Evolutionary conservation across 371 early-diverging fungal species (phyloP), one percentile per base, ranked within the genome.

Genomic region (Rhizomucor miehei): DNA sequence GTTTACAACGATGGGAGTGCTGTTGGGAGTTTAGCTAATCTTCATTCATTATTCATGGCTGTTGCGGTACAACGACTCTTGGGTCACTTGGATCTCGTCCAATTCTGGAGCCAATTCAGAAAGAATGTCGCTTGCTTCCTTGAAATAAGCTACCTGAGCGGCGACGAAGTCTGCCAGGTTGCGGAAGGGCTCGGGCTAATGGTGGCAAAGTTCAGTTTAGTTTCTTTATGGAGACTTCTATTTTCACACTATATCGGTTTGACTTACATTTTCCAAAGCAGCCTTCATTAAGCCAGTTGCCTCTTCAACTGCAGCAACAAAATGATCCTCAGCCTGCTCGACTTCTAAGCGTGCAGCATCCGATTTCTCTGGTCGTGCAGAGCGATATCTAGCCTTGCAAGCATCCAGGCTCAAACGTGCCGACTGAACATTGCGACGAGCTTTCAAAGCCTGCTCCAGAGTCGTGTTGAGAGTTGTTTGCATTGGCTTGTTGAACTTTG

Each of bases 251-350:
- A n/a, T n/a, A n/a, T n/a, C n/a, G n/a, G n/a, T n/a, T n/a, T n/a
- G n/a, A n/a, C 73, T 69, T 72, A 85, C 86, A 49, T 74, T 88
- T 67, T 92, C 94, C 41, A 95, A 82, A n/a, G 91, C 89, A 12
- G 85, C 66, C 63, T 89, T 90, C 97, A 97, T 97, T 59, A 90
- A 74, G 17, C 80, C 81, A 62, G 91, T 94, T 5, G 94, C 91
- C 61, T 95, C 92, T 58, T 94, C 95, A 10, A 97, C 89, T 1
- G 89, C 91, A 11, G 86, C 86, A 8, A 94, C 92, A 79, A 97
- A 94, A 54, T 89, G 84, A 71, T 95, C 96, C 69, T 97, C 95
- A 9, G 94, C 91, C 36, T 84, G 77, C 62, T 93, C 92, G 14
- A 94, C 89, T 57, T 95, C 92, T 12, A 80, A 65, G 21, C 90